Evolutionary conservation across 257 asterid genomes (phyloP).

Genomic region (Solanum pimpinellifolium): DNA sequence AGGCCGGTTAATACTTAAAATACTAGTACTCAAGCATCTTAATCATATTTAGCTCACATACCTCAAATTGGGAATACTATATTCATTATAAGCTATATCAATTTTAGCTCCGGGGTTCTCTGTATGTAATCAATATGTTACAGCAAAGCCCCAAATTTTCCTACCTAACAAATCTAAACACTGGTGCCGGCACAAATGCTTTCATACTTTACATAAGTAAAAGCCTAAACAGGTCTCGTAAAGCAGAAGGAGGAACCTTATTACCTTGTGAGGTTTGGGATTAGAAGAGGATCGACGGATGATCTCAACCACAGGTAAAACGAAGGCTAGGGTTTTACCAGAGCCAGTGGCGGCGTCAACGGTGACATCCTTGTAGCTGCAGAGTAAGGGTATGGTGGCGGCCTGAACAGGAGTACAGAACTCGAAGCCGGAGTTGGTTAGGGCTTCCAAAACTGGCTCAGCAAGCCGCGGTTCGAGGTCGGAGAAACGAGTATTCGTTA

Average conservation of each 20-base stretch:
- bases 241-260: not conserved
- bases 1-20: not conserved
- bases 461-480: slow-evolving; percentile 70
- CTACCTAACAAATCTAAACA: not conserved
- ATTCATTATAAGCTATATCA: not conserved
- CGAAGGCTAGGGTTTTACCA: slow-evolving; percentile 83
- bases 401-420: slow-evolving; percentile 97
- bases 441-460: slow-evolving; percentile 55
- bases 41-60: not conserved
- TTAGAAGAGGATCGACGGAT: slow-evolving; percentile 59
- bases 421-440: slow-evolving; percentile 47
- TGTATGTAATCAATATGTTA: not conserved
- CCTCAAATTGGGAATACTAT: not conserved
- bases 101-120: not conserved
- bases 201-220: not conserved
- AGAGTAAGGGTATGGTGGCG: slow-evolving; percentile 77
- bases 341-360: slow-evolving; percentile 99
- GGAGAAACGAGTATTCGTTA: slow-evolving; percentile 67
- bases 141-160: not conserved
- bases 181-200: not conserved
- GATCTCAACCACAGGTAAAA: slow-evolving; percentile 76
- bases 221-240: not conserved
- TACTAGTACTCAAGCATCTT: not conserved
- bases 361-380: slow-evolving; percentile 72
- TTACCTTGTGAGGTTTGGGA: slow-evolving; percentile 76